Conservation (phyloP, 129 eudicot species). For the Chrysanthemum lavandulifolium region DNA sequence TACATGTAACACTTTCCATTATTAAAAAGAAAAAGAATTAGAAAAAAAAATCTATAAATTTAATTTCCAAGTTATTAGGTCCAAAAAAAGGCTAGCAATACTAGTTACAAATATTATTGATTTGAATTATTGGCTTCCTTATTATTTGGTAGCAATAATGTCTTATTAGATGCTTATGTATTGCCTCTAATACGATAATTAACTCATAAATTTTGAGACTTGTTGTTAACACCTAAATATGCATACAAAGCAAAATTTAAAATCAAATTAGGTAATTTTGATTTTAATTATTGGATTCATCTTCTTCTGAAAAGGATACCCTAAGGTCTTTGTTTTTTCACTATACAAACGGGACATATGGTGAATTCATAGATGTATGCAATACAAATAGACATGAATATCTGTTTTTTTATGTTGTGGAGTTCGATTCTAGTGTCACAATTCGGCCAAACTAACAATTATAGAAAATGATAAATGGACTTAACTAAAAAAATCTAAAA, state of each 20-base stretch:
- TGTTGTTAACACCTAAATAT: background rate
- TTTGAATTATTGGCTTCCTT: constrained; percentile 6
- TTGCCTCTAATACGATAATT: background rate
- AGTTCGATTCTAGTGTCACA: background rate
- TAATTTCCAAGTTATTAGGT: background rate
- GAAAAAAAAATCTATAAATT: too few species aligned
- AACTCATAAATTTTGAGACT: background rate
- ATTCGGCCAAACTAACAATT: too few species aligned
- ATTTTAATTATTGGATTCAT: too few species aligned
- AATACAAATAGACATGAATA: too few species aligned
- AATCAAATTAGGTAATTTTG: background rate
- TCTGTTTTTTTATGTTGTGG: background rate
- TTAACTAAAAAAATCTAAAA: too few species aligned
- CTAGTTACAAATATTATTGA: constrained; percentile 8
- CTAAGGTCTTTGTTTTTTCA: too few species aligned
- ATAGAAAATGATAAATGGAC: too few species aligned
- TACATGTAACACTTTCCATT: constrained; percentile 18
- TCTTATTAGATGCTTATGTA: constrained; percentile 5
- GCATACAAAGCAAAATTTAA: background rate
- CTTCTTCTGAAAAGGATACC: too few species aligned
- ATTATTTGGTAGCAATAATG: constrained; percentile 20
- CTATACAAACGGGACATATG: too few species aligned
- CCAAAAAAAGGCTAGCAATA: background rate
- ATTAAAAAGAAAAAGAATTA: background rate
- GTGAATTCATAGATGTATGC: too few species aligned